Evolutionary conservation across 2,329 filamentous ascomycete species (phyloP), one percentile per base, ranked within the genome.

Genomic region (Trichoderma koningii): DNA sequence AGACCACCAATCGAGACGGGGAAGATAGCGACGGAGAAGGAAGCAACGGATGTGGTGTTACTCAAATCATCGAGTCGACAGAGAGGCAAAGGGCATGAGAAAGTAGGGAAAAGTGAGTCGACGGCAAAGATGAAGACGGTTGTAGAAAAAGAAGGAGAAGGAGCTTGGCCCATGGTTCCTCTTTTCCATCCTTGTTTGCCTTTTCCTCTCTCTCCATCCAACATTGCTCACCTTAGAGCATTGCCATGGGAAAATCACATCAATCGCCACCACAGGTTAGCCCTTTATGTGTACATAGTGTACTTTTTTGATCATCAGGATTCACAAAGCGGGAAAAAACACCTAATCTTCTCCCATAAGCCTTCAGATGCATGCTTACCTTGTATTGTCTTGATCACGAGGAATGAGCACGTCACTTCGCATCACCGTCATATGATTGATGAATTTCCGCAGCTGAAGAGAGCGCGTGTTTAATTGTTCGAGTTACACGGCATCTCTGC

Each of bases 231-330:
- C 17, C 44, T 45, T 21, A 45, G 55, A 68, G 51, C 55, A 47
- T 50, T 19, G 41, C 48, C 7, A 34, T 3, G 34, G 21, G 48
- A 51, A 38, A 47, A 44, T 47, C 23, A 52, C 28, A 48, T 34
- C 30, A 34, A 34, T 34, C 34, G 14, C 14, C 34, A 14, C 34
- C 34, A 38, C 34, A 66, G 64, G 44, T 41, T 48, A 60, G 53
- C 55, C 42, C 34, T 61, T 60, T 51, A 55, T 51, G 48, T 57
- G 41, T 67, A 56, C 56, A 65, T 66, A 66, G 63, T 63, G 65
- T 66, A 66, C 30, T 42, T 63, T 63, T 28, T 47, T 38, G 56
- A 66, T 66, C 60, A 63, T 67, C 52, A 52, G 64, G 30, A 45
- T 64, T 65, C 45, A 56, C 17, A 50, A 60, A 51, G 50, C 21